A percentile compares a stretch with the other conserved stretches of the same genome.
These are phyloP conservation scores for Calonectria hongkongensis DNA, from an alignment of 2,329 filamentous ascomycete genomes.

Conservation along the genomic window DNA sequence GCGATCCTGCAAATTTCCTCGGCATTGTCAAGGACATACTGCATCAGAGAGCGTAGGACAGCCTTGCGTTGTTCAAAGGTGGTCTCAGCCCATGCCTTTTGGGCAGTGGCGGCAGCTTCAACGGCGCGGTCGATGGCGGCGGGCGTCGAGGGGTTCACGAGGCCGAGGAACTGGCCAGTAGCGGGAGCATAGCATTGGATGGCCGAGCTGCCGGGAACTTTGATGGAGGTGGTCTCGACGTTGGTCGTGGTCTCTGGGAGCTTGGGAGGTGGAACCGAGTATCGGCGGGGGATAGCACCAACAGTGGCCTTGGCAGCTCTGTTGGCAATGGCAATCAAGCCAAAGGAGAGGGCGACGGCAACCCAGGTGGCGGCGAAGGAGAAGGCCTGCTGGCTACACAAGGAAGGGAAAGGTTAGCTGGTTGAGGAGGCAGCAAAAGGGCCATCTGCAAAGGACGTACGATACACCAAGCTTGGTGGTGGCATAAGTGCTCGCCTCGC, in stretches of 20 bases:
- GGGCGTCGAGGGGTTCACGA: slow-evolving; percentile 84
- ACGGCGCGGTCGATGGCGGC: slow-evolving; percentile 88
- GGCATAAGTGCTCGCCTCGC: slow-evolving; percentile 47
- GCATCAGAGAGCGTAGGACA: slow-evolving; percentile 87
- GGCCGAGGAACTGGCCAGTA: slow-evolving; percentile 88
- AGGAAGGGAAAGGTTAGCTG: slow-evolving; percentile 23
- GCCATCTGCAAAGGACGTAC: slow-evolving; percentile 43
- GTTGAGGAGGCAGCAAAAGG: not conserved
- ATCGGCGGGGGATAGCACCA: slow-evolving; percentile 69
- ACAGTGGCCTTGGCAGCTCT: slow-evolving; percentile 48
- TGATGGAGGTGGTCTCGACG: slow-evolving; percentile 77
- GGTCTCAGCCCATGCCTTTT: slow-evolving; percentile 85
- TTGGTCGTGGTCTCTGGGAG: slow-evolving; percentile 74
- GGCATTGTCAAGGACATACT: slow-evolving; percentile 91
- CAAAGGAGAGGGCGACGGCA: slow-evolving; percentile 56
- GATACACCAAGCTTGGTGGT: slow-evolving; percentile 51
- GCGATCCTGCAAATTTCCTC: slow-evolving; percentile 89
- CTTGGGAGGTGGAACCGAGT: slow-evolving; percentile 78
- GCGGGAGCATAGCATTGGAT: slow-evolving; percentile 94
- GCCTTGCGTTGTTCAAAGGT: slow-evolving; percentile 85
- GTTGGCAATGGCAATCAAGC: slow-evolving; percentile 56
- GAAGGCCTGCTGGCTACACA: slow-evolving; percentile 51
- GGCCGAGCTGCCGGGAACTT: slow-evolving; percentile 78
- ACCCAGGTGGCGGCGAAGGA: slow-evolving; percentile 56
- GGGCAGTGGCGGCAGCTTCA: slow-evolving; percentile 82